Evolutionary conservation across 1,139 yeast genomes (phyloP), one percentile per base, ranked within the genome.

Genomic region (Taphrina sp.): DNA sequence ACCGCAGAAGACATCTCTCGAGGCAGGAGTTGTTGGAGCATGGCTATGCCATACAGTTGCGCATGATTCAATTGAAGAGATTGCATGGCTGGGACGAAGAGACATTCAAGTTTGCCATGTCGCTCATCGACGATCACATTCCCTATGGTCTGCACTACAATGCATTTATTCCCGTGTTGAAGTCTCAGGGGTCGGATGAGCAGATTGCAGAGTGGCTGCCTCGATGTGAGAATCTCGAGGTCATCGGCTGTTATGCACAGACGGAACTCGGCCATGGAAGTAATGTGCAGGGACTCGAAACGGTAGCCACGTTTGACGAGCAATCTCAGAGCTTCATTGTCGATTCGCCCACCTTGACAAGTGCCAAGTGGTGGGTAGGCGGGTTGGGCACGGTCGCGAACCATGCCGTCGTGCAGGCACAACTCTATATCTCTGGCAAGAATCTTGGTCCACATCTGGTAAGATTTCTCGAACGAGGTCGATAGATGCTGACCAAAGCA

Each of bases 351-450:
- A 87, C 87, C 67, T 72, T 85, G 61, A 89, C 92, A 55, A 95
- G 96, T 37, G 86, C 96, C 59, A 89, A 89, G 72, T 89, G 96
- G 96, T 89, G 96, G 96, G 89, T 89, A 67, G 96, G 96, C 56
- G 96, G 96, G 67, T 96, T 96, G 54, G 96, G 96, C 5, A 95
- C 87, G 68, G 83, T 95, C 28, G 85, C 96, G 7, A 86, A 92
- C 51, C 96, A 89, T 71, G 75, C 88, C 26, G 79, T 85, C 37
- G 83, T 80, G 45, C 88, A 82, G 66, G 96, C 96, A 31, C 78
- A 96, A 65, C 76, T 89, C 64, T 79, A 85, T 60, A 89, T 87
- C 31, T 10, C 34, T 5, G 45, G 34, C 16, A 78, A 84, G 70
- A 96, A 89, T 70, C 83, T 86, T 67, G 96, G 96, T 54, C 95